Conservation (phyloP, 208 protist genomes). For the Borovskyia barvae region DNA sequence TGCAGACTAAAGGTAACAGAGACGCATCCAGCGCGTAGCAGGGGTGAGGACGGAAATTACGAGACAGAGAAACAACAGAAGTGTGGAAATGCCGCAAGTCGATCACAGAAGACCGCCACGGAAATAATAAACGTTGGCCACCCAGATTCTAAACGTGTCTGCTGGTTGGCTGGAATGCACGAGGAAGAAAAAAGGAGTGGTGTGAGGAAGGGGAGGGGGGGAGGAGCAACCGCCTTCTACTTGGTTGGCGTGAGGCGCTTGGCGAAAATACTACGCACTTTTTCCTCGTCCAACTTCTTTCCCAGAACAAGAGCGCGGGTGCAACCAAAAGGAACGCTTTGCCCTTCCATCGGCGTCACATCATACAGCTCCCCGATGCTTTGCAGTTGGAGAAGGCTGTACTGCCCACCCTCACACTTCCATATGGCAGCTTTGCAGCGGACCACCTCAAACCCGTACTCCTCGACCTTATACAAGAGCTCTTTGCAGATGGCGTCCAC, state of each 20-base stretch:
- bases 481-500: slow-evolving; percentile 75
- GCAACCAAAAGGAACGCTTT: slow-evolving; percentile 67
- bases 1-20: too few relatives aligned
- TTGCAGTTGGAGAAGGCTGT: slow-evolving; percentile 78
- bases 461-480: slow-evolving; percentile 67
- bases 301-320: slow-evolving; percentile 73
- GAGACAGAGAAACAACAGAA: slow-evolving; percentile 7
- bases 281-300: slow-evolving; percentile 52
- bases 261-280: slow-evolving; percentile 62
- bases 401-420: slow-evolving; percentile 36
- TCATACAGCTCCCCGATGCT: slow-evolving; percentile 87
- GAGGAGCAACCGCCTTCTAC: neutral
- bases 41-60: neutral
- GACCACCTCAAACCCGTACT: slow-evolving; percentile 77
- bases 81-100: too few relatives aligned
- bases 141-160: too few relatives aligned
- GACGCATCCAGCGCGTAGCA: too few relatives aligned
- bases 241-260: slow-evolving; percentile 52
- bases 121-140: neutral
- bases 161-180: too few relatives aligned
- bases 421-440: slow-evolving; percentile 90
- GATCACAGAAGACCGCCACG: neutral
- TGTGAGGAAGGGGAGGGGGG: neutral
- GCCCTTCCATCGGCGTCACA: slow-evolving; percentile 72
- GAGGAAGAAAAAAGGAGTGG: too few relatives aligned